phyloP scores from a whole-genome alignment of 495 filamentous ascomycete genomes.

The Neurospora cerealis region DNA sequence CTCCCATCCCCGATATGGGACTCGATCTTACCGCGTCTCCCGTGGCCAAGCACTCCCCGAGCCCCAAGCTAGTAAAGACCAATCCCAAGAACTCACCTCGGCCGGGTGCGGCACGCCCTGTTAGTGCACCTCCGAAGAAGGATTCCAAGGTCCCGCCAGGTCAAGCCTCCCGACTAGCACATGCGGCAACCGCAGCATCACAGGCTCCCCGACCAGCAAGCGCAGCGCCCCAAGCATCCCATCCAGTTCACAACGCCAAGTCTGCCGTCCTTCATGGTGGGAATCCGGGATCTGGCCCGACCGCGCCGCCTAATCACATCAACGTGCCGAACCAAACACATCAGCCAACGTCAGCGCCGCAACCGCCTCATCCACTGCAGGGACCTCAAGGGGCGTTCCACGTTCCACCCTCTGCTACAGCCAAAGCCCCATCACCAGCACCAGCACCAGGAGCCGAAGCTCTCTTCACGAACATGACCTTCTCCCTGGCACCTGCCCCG shows the following conservation, averaged over 20 bases:
- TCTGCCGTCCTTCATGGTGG: neutral
- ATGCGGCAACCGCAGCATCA: slow-evolving; percentile 19
- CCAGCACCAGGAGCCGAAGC: slow-evolving; percentile 10
- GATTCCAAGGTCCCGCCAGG: slow-evolving; percentile 23
- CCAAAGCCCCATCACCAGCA: slow-evolving; percentile 4
- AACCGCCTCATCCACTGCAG: neutral
- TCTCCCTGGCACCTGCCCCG: slow-evolving; percentile 29
- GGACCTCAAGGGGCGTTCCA: slow-evolving; percentile 3
- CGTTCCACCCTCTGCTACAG: neutral
- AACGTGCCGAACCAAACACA: neutral
- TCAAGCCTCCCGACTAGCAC: neutral
- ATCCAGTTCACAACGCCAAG: neutral
- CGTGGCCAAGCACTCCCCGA: slow-evolving; percentile 8
- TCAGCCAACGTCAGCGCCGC: neutral
- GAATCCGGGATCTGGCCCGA: neutral
- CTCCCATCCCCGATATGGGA: slow-evolving; percentile 41
- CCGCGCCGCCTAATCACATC: neutral
- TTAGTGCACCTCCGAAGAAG: slow-evolving; percentile 19
- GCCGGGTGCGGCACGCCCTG: slow-evolving; percentile 6
- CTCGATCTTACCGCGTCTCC: slow-evolving; percentile 20
- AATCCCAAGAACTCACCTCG: slow-evolving; percentile 13
- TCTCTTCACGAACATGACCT: slow-evolving; percentile 36
- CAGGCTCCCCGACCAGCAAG: slow-evolving; percentile 9
- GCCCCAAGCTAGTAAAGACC: slow-evolving; percentile 11
- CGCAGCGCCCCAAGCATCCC: slow-evolving; percentile 2